These are phyloP conservation scores for Trichomonascus vanleenenianus DNA, from an alignment of 805 yeast genomes.

Conservation along the genomic window DNA sequence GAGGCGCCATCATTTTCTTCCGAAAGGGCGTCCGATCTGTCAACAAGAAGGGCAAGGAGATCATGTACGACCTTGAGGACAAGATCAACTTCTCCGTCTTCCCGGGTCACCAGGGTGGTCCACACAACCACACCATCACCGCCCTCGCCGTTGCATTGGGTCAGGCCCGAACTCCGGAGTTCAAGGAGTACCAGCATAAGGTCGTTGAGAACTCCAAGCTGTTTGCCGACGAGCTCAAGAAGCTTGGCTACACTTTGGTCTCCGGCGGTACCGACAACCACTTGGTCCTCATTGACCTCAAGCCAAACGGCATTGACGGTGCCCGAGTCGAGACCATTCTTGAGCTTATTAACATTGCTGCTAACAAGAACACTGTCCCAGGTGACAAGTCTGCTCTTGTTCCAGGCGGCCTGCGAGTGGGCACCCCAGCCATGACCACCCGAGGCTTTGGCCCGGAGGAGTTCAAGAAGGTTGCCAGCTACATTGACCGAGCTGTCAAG, in stretches of 20 bases:
- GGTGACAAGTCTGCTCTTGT: constrained; percentile 93
- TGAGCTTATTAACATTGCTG: constrained; percentile 87
- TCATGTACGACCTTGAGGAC: constrained; percentile 78
- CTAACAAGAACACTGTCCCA: constrained; percentile 93
- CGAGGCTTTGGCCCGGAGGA: constrained; percentile 81
- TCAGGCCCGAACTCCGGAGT: constrained; percentile 86
- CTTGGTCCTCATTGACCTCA: constrained; percentile 76
- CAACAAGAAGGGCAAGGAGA: constrained; percentile 76
- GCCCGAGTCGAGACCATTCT: constrained; percentile 89
- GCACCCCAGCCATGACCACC: constrained; percentile 98
- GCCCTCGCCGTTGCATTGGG: constrained; percentile 93
- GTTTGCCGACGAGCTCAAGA: constrained; percentile 59
- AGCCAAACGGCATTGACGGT: constrained; percentile 80
- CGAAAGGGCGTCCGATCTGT: constrained; percentile 86
- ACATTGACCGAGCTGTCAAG: constrained; percentile 70
- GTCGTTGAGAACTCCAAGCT: constrained; percentile 76
- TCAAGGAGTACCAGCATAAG: constrained; percentile 72
- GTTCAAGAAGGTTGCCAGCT: constrained; percentile 71
- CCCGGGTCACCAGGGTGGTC: constrained; percentile 99
- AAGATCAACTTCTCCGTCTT: constrained; percentile 93
- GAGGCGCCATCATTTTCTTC: constrained; percentile 97
- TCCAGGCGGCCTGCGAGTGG: constrained; percentile 95
- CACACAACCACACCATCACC: constrained; percentile 95
- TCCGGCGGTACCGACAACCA: constrained; percentile 95
- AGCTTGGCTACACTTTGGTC: constrained; percentile 68